These are phyloP conservation scores for Cyclotella kingstonii DNA, from an alignment of 108 stramenopile species.

Conservation along the genomic window DNA sequence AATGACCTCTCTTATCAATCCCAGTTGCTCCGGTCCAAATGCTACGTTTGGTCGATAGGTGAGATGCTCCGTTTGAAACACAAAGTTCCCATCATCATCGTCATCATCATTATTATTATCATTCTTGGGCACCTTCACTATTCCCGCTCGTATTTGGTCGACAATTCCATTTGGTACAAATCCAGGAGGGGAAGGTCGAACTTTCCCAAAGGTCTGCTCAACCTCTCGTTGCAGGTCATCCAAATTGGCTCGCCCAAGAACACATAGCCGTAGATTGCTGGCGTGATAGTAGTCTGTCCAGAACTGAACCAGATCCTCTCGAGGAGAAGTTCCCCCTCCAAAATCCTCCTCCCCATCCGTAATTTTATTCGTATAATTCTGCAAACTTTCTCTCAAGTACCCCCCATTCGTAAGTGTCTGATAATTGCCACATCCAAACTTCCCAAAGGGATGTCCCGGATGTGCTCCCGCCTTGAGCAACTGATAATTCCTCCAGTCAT, in stretches of 20 bases:
- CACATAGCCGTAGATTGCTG: constrained; percentile 84
- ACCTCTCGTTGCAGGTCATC: constrained; percentile 77
- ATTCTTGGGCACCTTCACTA: constrained; percentile 19
- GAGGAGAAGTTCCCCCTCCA: constrained; percentile 48
- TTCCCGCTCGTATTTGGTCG: constrained; percentile 45
- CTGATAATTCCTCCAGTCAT: constrained; percentile 90
- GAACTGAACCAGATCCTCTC: constrained; percentile 63
- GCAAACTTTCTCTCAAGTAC: constrained; percentile 16
- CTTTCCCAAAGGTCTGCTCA: constrained; percentile 67
- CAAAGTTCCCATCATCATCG: constrained; percentile 25
- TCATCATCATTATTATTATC: constrained; percentile 17
- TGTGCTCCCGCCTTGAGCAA: constrained; percentile 69
- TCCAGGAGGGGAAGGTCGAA: constrained; percentile 50
- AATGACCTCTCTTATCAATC: constrained; percentile 70
- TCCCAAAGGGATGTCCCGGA: constrained; percentile 72
- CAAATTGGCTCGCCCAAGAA: constrained; percentile 80
- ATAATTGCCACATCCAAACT: constrained; percentile 95
- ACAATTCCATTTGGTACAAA: constrained; percentile 48
- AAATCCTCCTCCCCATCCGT: constrained; percentile 9
- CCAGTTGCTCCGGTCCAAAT: constrained; percentile 69
- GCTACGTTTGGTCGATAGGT: constrained; percentile 61
- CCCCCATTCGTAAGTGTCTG: constrained; percentile 86
- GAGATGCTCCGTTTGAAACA: constrained; percentile 72
- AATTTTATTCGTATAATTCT: constrained; percentile 39
- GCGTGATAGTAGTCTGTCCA: constrained; percentile 86